phyloP scores from a whole-genome alignment of 495 filamentous ascomycete species.

The Hypoxylon trugodes region DNA sequence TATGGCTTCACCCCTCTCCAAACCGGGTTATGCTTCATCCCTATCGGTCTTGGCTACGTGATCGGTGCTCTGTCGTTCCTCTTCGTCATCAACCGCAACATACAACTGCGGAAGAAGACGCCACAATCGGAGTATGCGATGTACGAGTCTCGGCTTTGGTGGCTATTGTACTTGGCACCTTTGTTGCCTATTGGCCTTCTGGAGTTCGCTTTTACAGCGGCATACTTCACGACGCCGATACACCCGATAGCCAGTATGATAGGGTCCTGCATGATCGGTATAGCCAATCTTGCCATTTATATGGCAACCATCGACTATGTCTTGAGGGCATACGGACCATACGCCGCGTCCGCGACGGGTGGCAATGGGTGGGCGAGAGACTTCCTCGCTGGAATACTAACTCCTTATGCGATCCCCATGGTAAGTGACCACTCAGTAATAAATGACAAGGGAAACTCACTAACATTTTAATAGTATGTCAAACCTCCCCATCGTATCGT shows the following conservation, averaged over 20 bases:
- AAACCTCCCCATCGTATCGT: background rate
- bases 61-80: slow-evolving; percentile 64
- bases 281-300: slow-evolving; percentile 75
- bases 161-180: slow-evolving; percentile 65
- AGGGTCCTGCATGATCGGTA: slow-evolving; percentile 70
- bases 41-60: slow-evolving; percentile 68
- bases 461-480: slow-evolving; percentile 24
- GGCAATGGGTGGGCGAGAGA: slow-evolving; percentile 77
- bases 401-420: slow-evolving; percentile 69
- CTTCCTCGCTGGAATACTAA: slow-evolving; percentile 73
- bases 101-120: slow-evolving; percentile 52
- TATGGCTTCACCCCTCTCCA: slow-evolving; percentile 63
- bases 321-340: slow-evolving; percentile 74
- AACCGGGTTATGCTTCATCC: slow-evolving; percentile 64
- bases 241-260: slow-evolving; percentile 75
- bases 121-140: slow-evolving; percentile 64
- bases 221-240: slow-evolving; percentile 62
- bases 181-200: slow-evolving; percentile 68
- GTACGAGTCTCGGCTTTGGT: slow-evolving; percentile 69
- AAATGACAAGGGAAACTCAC: background rate
- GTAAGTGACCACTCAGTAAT: background rate
- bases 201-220: slow-evolving; percentile 71
- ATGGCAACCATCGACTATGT: slow-evolving; percentile 83
- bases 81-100: slow-evolving; percentile 61
- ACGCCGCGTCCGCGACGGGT: slow-evolving; percentile 76